These are phyloP conservation scores for Dichomitus squalens DNA, from an alignment of 1,284 basidiomycete genomes.

Conservation along the genomic window DNA sequence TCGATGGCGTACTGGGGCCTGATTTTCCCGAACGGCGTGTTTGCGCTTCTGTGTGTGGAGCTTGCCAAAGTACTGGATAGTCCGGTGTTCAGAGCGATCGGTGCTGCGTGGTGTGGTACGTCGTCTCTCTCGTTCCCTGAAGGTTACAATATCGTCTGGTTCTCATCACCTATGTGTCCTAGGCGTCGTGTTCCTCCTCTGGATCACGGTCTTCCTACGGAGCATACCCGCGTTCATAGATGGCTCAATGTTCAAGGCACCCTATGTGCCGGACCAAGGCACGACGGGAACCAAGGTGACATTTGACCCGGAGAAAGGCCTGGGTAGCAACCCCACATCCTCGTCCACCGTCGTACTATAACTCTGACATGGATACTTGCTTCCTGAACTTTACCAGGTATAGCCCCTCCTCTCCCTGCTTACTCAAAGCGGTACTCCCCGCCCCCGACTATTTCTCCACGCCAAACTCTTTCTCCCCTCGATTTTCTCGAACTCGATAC, in stretches of 20 bases:
- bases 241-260: conserved; percentile 47
- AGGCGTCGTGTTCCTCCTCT: conserved; percentile 48
- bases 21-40: conserved; percentile 54
- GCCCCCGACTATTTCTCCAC: conserved; percentile 2
- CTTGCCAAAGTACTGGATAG: conserved; percentile 49
- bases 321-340: conserved; percentile 10
- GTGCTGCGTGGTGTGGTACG: conserved; percentile 35
- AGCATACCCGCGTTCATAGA: conserved; percentile 45
- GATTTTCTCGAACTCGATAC: conserved; percentile 13
- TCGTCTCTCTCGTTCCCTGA: conserved; percentile 11
- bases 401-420: background rate
- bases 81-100: conserved; percentile 33
- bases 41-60: conserved; percentile 47
- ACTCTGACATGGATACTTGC: background rate
- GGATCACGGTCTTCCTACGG: conserved; percentile 43
- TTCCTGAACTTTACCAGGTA: background rate
- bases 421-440: background rate
- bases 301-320: conserved; percentile 19
- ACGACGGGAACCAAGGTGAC: background rate
- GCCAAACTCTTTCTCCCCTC: background rate
- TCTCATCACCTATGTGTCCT: background rate
- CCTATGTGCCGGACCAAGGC: conserved; percentile 34
- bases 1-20: conserved; percentile 50
- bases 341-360: conserved; percentile 15
- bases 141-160: background rate